phyloP scores from a whole-genome alignment of 768 basidiomycete species.

The Phaeotremella skinneri region DNA sequence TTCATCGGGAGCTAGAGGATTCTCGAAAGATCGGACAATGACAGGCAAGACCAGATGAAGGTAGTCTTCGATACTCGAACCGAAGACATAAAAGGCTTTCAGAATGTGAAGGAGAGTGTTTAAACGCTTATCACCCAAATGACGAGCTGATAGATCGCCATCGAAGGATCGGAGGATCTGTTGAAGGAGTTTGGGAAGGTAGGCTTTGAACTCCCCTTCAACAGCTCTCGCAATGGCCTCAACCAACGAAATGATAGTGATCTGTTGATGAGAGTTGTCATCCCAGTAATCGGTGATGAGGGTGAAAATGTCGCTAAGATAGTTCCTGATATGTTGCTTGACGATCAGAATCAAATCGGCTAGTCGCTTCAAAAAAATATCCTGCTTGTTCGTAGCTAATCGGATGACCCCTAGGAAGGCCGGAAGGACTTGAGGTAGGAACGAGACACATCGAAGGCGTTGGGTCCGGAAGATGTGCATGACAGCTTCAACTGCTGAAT shows the following conservation, averaged over 20 bases:
- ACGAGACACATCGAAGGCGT: constrained; percentile 90
- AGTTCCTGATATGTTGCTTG: constrained; percentile 93
- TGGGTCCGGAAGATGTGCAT: constrained; percentile 99
- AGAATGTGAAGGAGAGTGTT: constrained; percentile 71
- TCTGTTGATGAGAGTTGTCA: constrained; percentile 64
- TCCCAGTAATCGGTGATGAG: constrained; percentile 92
- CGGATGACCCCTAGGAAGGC: constrained; percentile 88
- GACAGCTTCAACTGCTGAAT: constrained; percentile 92
- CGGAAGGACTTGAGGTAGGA: constrained; percentile 92
- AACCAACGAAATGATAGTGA: constrained; percentile 86
- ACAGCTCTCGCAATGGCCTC: constrained; percentile 90
- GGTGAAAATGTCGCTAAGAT: constrained; percentile 76
- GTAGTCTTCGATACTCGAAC: constrained; percentile 95
- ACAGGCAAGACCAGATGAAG: constrained; percentile 93
- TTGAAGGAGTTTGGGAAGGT: constrained; percentile 84
- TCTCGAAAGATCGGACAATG: constrained; percentile 86
- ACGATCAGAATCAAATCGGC: constrained; percentile 93
- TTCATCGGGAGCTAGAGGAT: constrained; percentile 66
- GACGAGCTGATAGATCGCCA: constrained; percentile 44
- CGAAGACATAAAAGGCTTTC: constrained; percentile 91
- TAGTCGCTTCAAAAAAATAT: constrained; percentile 82
- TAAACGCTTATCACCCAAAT: constrained; percentile 64
- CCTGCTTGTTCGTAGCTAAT: constrained; percentile 70
- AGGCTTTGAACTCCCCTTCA: constrained; percentile 96
- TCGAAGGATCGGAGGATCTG: constrained; percentile 70